Conservation (phyloP, 139 green algal genomes). For the Nannochloris sp. region DNA sequence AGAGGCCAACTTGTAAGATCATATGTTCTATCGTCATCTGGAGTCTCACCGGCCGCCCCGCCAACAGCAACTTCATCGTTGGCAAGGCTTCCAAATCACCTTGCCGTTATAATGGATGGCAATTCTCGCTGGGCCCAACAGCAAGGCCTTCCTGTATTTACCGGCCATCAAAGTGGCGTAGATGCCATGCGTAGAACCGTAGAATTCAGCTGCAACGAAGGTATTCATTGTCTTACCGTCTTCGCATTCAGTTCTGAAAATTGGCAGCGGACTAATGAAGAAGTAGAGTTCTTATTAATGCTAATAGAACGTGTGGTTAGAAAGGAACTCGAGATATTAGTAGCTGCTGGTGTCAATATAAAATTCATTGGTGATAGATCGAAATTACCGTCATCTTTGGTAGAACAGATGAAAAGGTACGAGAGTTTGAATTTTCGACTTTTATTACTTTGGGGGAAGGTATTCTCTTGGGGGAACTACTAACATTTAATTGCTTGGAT, state of each 20-base stretch:
- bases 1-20: conserved; percentile 25
- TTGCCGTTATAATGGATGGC: conserved; percentile 71
- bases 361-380: conserved; percentile 39
- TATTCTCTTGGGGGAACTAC: too few species aligned
- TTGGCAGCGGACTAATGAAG: conserved; percentile 29
- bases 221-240: conserved; percentile 44
- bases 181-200: conserved; percentile 35
- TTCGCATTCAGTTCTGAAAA: conserved; percentile 50
- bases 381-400: conserved; percentile 26
- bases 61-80: too few species aligned
- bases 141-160: not conserved
- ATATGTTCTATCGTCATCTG: conserved; percentile 40
- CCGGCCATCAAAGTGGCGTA: conserved; percentile 46
- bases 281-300: conserved; percentile 41
- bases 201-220: conserved; percentile 21
- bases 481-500: too few species aligned
- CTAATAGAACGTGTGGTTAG: conserved; percentile 40
- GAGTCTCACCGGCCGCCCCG: too few species aligned
- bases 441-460: too few species aligned
- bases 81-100: conserved; percentile 20
- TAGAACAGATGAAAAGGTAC: conserved; percentile 6
- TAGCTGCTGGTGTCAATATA: conserved; percentile 36
- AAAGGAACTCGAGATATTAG: too few species aligned
- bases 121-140: conserved; percentile 54
- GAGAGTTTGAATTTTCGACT: not conserved